phyloP scores from a whole-genome alignment of 1,139 yeast genomes.

The Pichia inconspicua region DNA sequence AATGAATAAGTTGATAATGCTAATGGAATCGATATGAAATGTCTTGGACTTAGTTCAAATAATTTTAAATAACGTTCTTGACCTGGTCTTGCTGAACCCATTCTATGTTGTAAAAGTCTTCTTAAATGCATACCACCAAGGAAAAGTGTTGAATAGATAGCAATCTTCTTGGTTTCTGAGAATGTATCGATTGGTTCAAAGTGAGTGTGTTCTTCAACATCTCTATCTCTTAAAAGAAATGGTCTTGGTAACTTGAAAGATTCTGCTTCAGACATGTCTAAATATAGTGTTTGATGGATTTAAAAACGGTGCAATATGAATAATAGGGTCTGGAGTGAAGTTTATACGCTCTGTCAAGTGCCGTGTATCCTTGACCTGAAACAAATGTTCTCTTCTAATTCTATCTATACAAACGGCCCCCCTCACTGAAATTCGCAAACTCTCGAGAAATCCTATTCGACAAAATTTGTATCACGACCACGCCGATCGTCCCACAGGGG shows the following conservation, averaged over 20 bases:
- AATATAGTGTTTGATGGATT: too few species aligned
- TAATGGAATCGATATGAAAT: slow-evolving; percentile 27
- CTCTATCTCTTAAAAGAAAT: slow-evolving; percentile 19
- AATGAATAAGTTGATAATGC: slow-evolving; percentile 27
- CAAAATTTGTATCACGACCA: neutral
- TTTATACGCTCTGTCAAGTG: slow-evolving; percentile 1
- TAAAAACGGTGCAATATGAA: neutral
- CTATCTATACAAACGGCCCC: neutral
- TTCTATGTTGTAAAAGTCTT: slow-evolving; percentile 28
- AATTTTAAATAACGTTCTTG: slow-evolving; percentile 26
- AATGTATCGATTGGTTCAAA: slow-evolving; percentile 40
- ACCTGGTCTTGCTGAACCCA: slow-evolving; percentile 31
- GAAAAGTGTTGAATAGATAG: slow-evolving; percentile 31
- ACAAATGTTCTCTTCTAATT: neutral
- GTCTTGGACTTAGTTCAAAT: slow-evolving; percentile 25
- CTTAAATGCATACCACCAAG: slow-evolving; percentile 30
- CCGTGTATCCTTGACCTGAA: neutral
- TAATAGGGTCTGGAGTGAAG: neutral
- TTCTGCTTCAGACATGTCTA: slow-evolving; percentile 14
- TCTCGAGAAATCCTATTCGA: neutral
- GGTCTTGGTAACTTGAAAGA: slow-evolving; percentile 24
- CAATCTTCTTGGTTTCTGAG: slow-evolving; percentile 33
- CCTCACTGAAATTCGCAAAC: neutral
- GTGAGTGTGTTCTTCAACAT: slow-evolving; percentile 10
- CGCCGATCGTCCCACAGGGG: neutral